Conservation (phyloP, 176 grass and related monocot species). For the Raddia distichophylla region DNA sequence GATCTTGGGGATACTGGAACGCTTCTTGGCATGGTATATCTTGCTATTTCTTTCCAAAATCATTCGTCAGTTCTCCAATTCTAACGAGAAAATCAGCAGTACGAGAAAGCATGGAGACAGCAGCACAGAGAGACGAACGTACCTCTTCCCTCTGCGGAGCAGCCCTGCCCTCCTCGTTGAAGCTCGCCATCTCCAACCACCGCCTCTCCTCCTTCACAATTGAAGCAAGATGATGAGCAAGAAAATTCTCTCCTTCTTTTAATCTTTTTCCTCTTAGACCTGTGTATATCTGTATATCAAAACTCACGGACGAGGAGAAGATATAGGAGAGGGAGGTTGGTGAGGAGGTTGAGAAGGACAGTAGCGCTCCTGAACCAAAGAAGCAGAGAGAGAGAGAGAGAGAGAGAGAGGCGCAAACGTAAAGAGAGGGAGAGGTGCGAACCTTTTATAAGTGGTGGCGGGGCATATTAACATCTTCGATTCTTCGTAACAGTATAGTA, state of each 20-base stretch:
- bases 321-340: conserved; percentile 26
- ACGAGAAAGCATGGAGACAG: not conserved
- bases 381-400: not conserved
- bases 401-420: not conserved
- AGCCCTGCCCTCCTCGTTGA: conserved; percentile 17
- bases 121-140: not conserved
- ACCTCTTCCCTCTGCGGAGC: conserved; percentile 42
- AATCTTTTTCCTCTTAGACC: not conserved
- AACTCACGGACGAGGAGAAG: not conserved
- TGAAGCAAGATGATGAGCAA: not conserved
- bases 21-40: not conserved
- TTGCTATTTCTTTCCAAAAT: not conserved
- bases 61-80: not conserved
- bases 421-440: not conserved
- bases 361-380: not conserved
- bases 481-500: too few relatives aligned
- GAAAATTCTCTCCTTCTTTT: not conserved
- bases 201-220: not conserved
- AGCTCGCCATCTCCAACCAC: conserved; percentile 40
- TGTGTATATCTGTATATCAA: not conserved
- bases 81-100: not conserved
- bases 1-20: not conserved
- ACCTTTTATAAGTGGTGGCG: not conserved
- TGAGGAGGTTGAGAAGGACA: conserved; percentile 16
- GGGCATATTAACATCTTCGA: too few relatives aligned